phyloP scores from a whole-genome alignment of 306 rosid species.

The Cucumis sativus region Cucumber_9930_V3 NC_026660.2:10247501-10248000 shows the following conservation, averaged over 20 bases:
- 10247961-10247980: slow-evolving; percentile 7
- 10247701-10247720: slow-evolving; percentile 25
- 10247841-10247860: slow-evolving; percentile 26
- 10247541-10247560: slow-evolving; percentile 20
- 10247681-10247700: slow-evolving; percentile 7
- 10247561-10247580: slow-evolving; percentile 19
- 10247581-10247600: slow-evolving; percentile 25
- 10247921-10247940: slow-evolving; percentile 22
- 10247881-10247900: slow-evolving; percentile 15
- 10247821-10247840: slow-evolving; percentile 22
- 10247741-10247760: slow-evolving; percentile 26
- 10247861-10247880: slow-evolving; percentile 28
- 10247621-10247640: slow-evolving; percentile 26
- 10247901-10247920: slow-evolving; percentile 9
- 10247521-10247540: slow-evolving; percentile 3
- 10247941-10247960: slow-evolving; percentile 30
- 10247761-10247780: slow-evolving; percentile 26
- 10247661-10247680: slow-evolving; percentile 30
- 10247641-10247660: slow-evolving; percentile 43
- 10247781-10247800: slow-evolving; percentile 24
- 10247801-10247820: slow-evolving; percentile 27
- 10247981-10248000: slow-evolving; percentile 22
- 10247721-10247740: slow-evolving; percentile 13
- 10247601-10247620: slow-evolving; percentile 32
- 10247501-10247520: slow-evolving; percentile 33